Evolutionary conservation across 495 filamentous ascomycete genomes (phyloP).

Genomic region (Neurospora discreta): DNA sequence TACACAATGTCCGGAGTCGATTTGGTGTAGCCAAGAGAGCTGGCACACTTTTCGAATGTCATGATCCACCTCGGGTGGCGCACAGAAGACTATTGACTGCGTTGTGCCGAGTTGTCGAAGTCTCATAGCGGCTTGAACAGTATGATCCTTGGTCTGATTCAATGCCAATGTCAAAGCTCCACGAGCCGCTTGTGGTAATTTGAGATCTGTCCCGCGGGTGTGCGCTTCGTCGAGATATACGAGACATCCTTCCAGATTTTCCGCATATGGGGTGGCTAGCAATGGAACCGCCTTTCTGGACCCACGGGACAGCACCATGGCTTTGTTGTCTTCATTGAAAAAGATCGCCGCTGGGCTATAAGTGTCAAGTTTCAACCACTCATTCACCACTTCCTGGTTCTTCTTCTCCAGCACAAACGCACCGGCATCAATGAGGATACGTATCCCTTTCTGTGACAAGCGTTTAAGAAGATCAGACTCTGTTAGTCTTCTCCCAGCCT

Average conservation of each 20-base stretch:
- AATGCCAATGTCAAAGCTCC: conserved; percentile 38
- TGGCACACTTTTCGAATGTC: conserved; percentile 28
- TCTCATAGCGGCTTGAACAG: conserved; percentile 29
- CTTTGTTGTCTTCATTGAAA: conserved; percentile 27
- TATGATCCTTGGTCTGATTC: conserved; percentile 36
- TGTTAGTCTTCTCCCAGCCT: conserved; percentile 19
- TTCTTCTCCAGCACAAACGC: conserved; percentile 38
- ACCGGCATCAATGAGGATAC: conserved; percentile 41
- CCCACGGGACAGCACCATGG: conserved; percentile 22
- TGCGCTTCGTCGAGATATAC: conserved; percentile 39
- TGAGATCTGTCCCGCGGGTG: conserved; percentile 40
- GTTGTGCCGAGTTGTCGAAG: conserved; percentile 22
- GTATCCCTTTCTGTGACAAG: conserved; percentile 17
- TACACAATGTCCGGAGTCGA: conserved; percentile 40
- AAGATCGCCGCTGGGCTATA: conserved; percentile 23
- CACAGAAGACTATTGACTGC: conserved; percentile 24
- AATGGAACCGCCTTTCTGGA: conserved; percentile 17
- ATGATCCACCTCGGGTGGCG: conserved; percentile 29
- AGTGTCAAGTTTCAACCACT: conserved; percentile 34
- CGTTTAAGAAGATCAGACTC: conserved; percentile 24
- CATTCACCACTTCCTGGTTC: conserved; percentile 26
- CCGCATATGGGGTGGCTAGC: conserved; percentile 28
- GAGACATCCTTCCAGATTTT: conserved; percentile 29
- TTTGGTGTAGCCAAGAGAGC: conserved; percentile 1
- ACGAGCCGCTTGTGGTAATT: conserved; percentile 24